A percentile compares a stretch with the other conserved stretches of the same genome.
Conservation (phyloP, 2,329 filamentous ascomycete species). For the Diaporthe citriasiana region DNA sequence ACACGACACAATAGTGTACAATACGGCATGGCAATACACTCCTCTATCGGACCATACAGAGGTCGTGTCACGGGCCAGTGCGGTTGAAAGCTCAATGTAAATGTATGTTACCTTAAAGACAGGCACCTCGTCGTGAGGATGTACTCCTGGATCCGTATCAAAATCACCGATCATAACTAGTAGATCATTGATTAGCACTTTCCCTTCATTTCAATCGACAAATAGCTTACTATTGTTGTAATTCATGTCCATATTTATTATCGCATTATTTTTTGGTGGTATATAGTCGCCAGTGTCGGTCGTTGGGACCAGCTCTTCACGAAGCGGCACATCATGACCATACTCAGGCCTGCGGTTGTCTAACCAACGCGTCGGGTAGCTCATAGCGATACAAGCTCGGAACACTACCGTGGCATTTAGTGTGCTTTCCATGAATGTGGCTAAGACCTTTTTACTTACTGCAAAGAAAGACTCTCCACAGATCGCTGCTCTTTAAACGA, state of each 20-base stretch:
- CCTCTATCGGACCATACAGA: too few species aligned
- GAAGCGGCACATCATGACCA: neutral
- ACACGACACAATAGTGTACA: too few species aligned
- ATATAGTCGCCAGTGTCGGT: neutral
- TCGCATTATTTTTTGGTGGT: neutral
- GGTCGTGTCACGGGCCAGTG: too few species aligned
- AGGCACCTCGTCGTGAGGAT: slow-evolving; percentile 9
- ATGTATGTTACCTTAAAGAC: neutral
- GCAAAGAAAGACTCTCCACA: slow-evolving; percentile 7
- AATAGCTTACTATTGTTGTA: neutral
- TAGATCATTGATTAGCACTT: neutral
- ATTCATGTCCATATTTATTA: neutral
- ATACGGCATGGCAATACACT: too few species aligned
- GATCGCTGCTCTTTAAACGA: neutral
- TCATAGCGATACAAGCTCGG: slow-evolving; percentile 8
- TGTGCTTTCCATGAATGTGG: too few species aligned
- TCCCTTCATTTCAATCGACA: too few species aligned
- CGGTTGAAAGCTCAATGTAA: too few species aligned
- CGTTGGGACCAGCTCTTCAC: slow-evolving; percentile 14
- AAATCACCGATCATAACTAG: slow-evolving; percentile 16
- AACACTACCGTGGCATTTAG: neutral
- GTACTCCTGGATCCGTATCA: neutral
- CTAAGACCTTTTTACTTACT: neutral
- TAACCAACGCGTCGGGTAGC: neutral
- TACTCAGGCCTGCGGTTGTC: neutral